Evolutionary conservation across 495 filamentous ascomycete genomes (phyloP).

Genomic region (Bathelium albidoporum): DNA sequence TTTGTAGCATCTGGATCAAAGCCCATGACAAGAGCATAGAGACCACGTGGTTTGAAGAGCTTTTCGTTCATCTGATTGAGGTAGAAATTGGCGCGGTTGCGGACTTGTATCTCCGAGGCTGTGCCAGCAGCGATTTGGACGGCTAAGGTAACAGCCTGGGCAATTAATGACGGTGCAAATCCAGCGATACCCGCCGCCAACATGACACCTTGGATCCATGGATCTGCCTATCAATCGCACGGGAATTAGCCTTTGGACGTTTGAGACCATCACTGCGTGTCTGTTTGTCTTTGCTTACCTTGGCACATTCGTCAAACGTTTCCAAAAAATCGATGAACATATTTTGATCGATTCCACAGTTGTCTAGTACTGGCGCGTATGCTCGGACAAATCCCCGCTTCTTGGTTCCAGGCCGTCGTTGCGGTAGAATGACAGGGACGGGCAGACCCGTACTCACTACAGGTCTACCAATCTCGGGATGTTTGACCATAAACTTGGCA

Average conservation of each 20-base stretch:
- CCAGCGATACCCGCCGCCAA: slow-evolving; percentile 15
- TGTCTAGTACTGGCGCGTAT: slow-evolving; percentile 43
- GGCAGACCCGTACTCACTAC: slow-evolving; percentile 17
- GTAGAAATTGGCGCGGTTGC: slow-evolving; percentile 41
- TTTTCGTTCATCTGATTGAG: slow-evolving; percentile 47
- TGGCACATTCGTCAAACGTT: slow-evolving; percentile 36
- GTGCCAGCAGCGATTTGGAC: slow-evolving; percentile 34
- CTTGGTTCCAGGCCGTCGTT: slow-evolving; percentile 37
- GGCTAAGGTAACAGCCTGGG: slow-evolving; percentile 36
- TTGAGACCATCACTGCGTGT: neutral
- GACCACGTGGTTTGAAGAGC: slow-evolving; percentile 48
- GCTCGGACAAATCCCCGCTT: slow-evolving; percentile 38
- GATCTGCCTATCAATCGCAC: slow-evolving; percentile 10
- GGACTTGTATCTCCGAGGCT: slow-evolving; percentile 25
- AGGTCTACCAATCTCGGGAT: slow-evolving; percentile 5
- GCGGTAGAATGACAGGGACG: slow-evolving; percentile 41
- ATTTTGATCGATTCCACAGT: slow-evolving; percentile 41
- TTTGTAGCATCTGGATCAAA: slow-evolving; percentile 38
- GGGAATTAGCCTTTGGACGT: slow-evolving; percentile 14
- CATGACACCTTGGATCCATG: slow-evolving; percentile 6
- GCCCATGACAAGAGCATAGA: slow-evolving; percentile 52
- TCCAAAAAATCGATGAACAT: slow-evolving; percentile 48
- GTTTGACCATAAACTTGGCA: slow-evolving; percentile 19
- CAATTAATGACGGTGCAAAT: slow-evolving; percentile 33
- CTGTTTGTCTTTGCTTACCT: slow-evolving; percentile 11